Base-by-base conservation (phyloP, 202 grass and related monocot genomes). In the Dendrocalamus latiflorus region DNA sequence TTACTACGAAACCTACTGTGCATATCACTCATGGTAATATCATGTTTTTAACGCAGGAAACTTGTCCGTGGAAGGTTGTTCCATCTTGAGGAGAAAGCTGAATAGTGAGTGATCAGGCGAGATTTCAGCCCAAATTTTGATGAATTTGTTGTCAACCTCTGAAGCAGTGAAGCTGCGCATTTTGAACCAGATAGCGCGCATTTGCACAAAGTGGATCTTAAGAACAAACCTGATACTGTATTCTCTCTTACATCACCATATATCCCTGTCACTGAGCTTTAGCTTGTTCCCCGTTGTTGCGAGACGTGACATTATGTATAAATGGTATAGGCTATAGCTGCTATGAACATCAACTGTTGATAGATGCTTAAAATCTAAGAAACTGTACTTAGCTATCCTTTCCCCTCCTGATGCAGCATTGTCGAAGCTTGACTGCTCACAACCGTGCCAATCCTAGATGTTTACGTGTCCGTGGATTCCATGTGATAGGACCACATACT, bases 31-130 rank as follows among this genome's bases (percentile, higher is more conserved):
- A 69, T 84, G 56, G 25, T 54, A 42, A 66, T 50, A 76, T 59
- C 51, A 41, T 83, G 49, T 68, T 53, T 39, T 61, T 26, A 20
- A 51, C 34, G 55, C 72, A 92, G 89, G 71, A 94, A 92, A 48
- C 73, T 87, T 65, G 36, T 65, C 45, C 47, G 66, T 34, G 85
- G 85, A 22, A 77, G 82, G 49, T 24, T 88, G 18, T 74, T 91
- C 59, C 61, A 85, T 34, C 53, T 74, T 5, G 72, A 94, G n/a
- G n/a, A n/a, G 64, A 68, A 79, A 73, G 36, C 65, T 51, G 65
- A 79, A 88, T 63, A 47, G 22, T 2, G 12, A 80, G 28, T 6
- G 20, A 16, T 67, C 37, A 18, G 8, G 8, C 1, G 21, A 79
- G 25, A 25, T 75, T 38, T 6, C 30, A 77, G 59, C 11, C 21